Base-by-base conservation (phyloP, 2,329 filamentous ascomycete species). In the Dissoconium aciculare region DNA sequence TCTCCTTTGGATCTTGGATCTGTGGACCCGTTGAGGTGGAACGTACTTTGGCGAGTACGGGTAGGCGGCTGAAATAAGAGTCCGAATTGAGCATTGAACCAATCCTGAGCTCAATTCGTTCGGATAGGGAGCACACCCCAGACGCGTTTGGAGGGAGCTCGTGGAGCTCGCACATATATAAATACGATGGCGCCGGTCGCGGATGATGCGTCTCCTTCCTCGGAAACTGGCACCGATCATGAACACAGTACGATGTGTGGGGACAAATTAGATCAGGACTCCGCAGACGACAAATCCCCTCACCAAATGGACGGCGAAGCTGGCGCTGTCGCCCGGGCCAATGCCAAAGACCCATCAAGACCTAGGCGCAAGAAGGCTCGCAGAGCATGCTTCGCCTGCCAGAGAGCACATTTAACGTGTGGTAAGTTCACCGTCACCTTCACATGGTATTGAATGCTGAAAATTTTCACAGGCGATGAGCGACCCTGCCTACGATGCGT, bases 371-470 rank as follows among this genome's bases (percentile, higher is more conserved):
- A 95, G 66, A 98, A 98, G 68, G 89, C 89, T 21, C 73, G 87
- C 45, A 71, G 89, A 55, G 89, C 89, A 35, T 98, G 89, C 58
- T 93, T 79, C 69, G 87, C 89, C 41, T 98, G 89, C 59, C 89
- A 98, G 62, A 71, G 87, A 58, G 89, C 89, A 40, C 89, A 98
- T 69, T 64, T 98, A 54, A 98, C 89, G 42, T 98, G 89, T 64
- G 87, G 89, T 95, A 79, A 70, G 85, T 74, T 26, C 17, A 31
- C 30, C 26, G 27, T 19, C 15, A 25, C 26, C 26, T 40, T 44
- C 21, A 41, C 15, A 15, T 29, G 27, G 26, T 23, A 8, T 23
- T n/a, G 8, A 11, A 26, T 13, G 32, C 28, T 21, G 15, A 25
- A 15, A 36, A 5, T 27, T 43, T 54, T 38, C 39, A 30, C 51